A percentile compares a stretch with the other conserved stretches of the same genome.
These are phyloP conservation scores for Cyanidium caldarium DNA, from an alignment of 23 red algal species.

Conservation along the genomic window DNA sequence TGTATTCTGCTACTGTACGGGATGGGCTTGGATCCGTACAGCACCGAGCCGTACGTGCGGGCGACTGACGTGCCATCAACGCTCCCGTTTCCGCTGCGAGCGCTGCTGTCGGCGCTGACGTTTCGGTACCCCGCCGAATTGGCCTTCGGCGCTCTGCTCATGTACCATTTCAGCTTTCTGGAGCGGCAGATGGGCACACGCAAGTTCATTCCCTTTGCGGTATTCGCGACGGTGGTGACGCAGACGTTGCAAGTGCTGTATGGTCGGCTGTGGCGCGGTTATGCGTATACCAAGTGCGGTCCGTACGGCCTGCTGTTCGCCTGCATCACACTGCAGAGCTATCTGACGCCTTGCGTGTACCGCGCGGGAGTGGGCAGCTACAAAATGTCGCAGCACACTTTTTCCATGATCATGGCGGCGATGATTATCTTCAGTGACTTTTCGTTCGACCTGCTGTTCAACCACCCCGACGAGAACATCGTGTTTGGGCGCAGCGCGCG, in stretches of 20 bases:
- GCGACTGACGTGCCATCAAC: not conserved
- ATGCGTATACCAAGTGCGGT: not conserved
- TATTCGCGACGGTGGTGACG: not conserved
- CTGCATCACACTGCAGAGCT: not conserved
- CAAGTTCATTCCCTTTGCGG: not conserved
- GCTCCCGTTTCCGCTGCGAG: not conserved
- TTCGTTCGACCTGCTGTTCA: not conserved
- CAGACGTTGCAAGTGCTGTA: not conserved
- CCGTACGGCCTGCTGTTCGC: not conserved
- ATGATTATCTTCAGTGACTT: not conserved
- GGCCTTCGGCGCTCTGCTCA: not conserved
- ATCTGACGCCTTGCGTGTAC: not conserved
- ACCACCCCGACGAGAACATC: not conserved
- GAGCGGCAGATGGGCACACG: conserved; percentile 1
- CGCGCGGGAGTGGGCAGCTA: not conserved
- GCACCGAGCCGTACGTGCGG: not conserved
- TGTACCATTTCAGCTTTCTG: not conserved
- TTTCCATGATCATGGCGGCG: not conserved
- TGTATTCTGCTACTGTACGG: not conserved
- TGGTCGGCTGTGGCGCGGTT: not conserved
- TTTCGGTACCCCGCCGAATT: not conserved
- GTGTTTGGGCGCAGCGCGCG: not conserved
- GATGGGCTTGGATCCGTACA: not conserved
- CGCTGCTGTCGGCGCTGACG: not conserved
- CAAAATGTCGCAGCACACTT: not conserved